phyloP scores from a whole-genome alignment of 352 stramenopile species.

The Achlya hypogyna region DNA sequence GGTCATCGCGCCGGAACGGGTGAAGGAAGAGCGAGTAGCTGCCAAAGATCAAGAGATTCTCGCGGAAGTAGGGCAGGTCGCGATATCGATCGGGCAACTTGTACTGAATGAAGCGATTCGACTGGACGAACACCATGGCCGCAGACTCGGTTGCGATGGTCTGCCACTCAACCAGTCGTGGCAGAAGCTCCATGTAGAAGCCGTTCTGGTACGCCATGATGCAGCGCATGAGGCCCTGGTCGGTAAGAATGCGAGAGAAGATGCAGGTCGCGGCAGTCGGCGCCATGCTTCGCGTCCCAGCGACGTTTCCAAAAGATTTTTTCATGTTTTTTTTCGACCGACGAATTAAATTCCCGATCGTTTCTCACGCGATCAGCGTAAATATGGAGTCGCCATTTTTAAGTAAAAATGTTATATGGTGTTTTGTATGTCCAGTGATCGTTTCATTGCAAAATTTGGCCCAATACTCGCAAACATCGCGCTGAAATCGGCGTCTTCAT shows the following conservation, averaged over 20 bases:
- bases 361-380: too few species aligned
- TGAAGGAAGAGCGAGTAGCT: conserved; percentile 4
- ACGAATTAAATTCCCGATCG: too few species aligned
- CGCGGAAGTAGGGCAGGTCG: not conserved
- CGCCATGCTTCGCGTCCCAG: not conserved
- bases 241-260: not conserved
- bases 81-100: not conserved
- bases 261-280: not conserved
- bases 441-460: too few species aligned
- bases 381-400: too few species aligned
- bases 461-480: too few species aligned
- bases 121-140: not conserved
- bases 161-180: not conserved
- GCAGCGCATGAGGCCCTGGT: not conserved
- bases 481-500: too few species aligned
- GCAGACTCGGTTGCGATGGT: not conserved
- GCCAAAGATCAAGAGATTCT: not conserved
- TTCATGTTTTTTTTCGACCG: not conserved
- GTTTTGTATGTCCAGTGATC: too few species aligned
- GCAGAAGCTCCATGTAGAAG: conserved; percentile 2
- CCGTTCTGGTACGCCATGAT: conserved; percentile 1
- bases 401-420: too few species aligned
- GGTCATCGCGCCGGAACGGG: not conserved
- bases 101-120: not conserved
- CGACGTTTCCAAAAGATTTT: not conserved